Conservation (phyloP, 2,329 filamentous ascomycete genomes). For the Dichotomopilus funicola region DNA sequence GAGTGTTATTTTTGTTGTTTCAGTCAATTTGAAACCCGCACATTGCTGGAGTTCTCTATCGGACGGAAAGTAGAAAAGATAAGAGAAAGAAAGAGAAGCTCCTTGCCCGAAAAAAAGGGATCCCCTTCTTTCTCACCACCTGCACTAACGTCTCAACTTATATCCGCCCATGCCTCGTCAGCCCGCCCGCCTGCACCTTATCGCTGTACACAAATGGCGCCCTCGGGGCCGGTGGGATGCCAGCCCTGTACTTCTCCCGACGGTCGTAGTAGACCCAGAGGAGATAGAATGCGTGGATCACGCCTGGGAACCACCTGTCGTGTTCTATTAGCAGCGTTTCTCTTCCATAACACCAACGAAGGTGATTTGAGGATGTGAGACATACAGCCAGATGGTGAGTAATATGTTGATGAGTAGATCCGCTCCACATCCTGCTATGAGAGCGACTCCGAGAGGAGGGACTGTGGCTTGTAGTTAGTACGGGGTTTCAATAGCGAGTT, state of each 20-base stretch:
- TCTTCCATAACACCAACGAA: neutral
- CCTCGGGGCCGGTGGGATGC: constrained; percentile 43
- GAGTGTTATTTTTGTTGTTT: too few species aligned
- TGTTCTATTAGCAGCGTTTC: neutral
- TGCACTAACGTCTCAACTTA: neutral
- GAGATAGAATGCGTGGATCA: constrained; percentile 74
- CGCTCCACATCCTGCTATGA: constrained; percentile 57
- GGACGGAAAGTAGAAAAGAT: too few species aligned
- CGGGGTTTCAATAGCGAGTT: constrained; percentile 14
- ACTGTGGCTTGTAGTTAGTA: constrained; percentile 37
- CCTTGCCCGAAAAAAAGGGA: neutral
- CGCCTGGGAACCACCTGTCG: constrained; percentile 63
- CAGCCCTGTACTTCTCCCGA: constrained; percentile 54
- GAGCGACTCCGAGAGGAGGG: constrained; percentile 58
- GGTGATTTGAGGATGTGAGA: neutral
- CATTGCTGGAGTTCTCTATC: too few species aligned
- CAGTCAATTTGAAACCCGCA: too few species aligned
- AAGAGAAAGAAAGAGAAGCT: neutral
- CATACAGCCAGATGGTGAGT: constrained; percentile 57
- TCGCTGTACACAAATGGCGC: constrained; percentile 68
- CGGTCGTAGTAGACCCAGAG: constrained; percentile 80
- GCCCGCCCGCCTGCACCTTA: constrained; percentile 65
- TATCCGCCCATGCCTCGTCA: constrained; percentile 31
- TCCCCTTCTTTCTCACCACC: neutral
- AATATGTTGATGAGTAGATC: constrained; percentile 63